Percentiles rank a stretch among this genome's conserved stretches.
Conservation (phyloP, 257 asterid genomes). For the Cordia subcordata region DNA sequence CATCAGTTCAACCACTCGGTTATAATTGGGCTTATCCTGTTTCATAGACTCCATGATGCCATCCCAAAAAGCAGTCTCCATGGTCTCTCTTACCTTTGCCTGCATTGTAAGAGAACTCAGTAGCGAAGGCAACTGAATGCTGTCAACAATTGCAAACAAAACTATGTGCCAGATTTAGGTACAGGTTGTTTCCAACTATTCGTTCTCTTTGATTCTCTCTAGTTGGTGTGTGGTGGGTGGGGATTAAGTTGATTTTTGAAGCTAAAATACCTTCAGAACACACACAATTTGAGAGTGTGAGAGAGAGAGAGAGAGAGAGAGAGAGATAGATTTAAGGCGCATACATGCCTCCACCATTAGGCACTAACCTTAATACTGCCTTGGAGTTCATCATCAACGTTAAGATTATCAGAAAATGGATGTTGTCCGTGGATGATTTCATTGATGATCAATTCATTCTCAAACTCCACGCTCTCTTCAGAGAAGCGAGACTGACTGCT, state of each 20-base stretch:
- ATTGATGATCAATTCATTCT: slow-evolving; percentile 75
- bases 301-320: no score
- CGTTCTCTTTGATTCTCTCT: no score
- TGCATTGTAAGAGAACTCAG: slow-evolving; percentile 19
- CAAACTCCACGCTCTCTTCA: slow-evolving; percentile 47
- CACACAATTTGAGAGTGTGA: no score
- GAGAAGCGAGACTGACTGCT: slow-evolving; percentile 12
- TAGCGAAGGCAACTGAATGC: neutral
- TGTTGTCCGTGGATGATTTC: slow-evolving; percentile 79
- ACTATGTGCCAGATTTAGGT: no score
- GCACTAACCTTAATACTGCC: slow-evolving; percentile 46
- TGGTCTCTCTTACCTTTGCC: slow-evolving; percentile 59
- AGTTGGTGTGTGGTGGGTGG: no score
- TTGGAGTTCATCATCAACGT: slow-evolving; percentile 28
- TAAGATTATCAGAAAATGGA: slow-evolving; percentile 36
- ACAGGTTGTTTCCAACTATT: no score
- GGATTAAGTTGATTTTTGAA: no score
- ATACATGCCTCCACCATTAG: no score
- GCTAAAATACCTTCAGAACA: no score
- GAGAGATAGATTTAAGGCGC: no score
- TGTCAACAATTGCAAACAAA: no score
- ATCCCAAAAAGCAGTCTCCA: slow-evolving; percentile 98
- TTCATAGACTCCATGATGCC: slow-evolving; percentile 67
- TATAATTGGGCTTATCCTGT: slow-evolving; percentile 57
- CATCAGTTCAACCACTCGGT: slow-evolving; percentile 60